Percentiles rank a stretch among this genome's conserved stretches.
phyloP scores from a whole-genome alignment of 257 asterid genomes.

The Solanum habrochaites region DNA sequence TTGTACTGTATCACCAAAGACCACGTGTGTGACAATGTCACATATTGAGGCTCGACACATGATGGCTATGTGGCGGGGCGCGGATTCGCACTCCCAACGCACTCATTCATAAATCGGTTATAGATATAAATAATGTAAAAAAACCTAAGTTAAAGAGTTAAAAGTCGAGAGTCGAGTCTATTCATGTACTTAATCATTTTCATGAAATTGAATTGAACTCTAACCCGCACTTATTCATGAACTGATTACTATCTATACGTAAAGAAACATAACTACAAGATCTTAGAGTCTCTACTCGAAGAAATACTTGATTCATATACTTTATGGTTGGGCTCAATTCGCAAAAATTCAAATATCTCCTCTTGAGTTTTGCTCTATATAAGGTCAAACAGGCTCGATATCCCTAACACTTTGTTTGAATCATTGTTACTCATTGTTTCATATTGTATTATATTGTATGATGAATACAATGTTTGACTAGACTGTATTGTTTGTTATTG shows the following conservation, averaged over 20 bases:
- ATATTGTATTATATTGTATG: too few relatives aligned
- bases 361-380: neutral
- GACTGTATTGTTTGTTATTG: too few relatives aligned
- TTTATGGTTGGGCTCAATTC: neutral
- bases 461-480: too few relatives aligned
- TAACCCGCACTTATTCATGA: rapidly evolving
- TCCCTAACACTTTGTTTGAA: too few relatives aligned
- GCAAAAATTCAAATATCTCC: neutral
- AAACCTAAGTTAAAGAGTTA: too few relatives aligned
- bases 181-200: neutral
- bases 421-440: too few relatives aligned
- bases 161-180: neutral
- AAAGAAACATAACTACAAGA: too few relatives aligned
- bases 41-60: neutral
- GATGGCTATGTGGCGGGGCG: neutral
- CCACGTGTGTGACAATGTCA: neutral
- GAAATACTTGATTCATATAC: neutral
- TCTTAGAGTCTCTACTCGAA: neutral
- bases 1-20: neutral
- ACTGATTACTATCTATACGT: neutral
- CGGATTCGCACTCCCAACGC: neutral
- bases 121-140: neutral
- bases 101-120: neutral
- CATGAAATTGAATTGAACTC: neutral
- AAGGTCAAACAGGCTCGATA: too few relatives aligned